Evolutionary conservation across 768 basidiomycete genomes (phyloP), one percentile per base, ranked within the genome.

Genomic region (Grammothele lineata): DNA sequence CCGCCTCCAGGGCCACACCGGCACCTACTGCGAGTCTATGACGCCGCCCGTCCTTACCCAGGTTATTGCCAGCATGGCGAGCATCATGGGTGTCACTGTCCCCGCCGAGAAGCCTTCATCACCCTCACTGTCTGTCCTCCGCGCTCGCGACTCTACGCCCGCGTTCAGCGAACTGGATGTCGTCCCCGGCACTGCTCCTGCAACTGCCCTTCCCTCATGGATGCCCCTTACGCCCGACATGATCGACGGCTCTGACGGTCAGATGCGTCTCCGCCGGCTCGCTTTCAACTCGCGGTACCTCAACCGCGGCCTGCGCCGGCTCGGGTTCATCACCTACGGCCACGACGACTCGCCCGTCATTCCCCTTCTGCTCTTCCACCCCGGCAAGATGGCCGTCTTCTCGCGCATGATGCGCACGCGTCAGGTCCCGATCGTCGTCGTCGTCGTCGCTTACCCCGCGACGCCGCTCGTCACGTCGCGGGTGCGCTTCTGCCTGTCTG

Each of bases 251-350:
- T 68, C 75, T 0, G 94, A 98, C 68, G 95, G 96, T 11, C 70
- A 74, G 26, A 77, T 80, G 54, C 84, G 96, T 22, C 74, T 98
- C 5, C 81, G 83, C 32, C 81, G 96, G 18, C 75, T 99, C 32
- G 92, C 94, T 0, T 99, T 99, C 77, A 98, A 98, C 72, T 77
- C 88, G 15, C 81, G 92, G 18, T 99, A 98, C 70, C 83, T 99
- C 40, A 85, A 87, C 53, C 77, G 77, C 5, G 95, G 83, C 1
- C 75, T 99, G 45, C 73, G 78, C 57, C 94, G 91, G 60, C 81
- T 99, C 26, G 96, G 96, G 0, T 99, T 99, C 75, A 95, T 99
- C 71, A 90, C 89, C 5, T 96, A 93, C 59, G 95, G 95, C 0
- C 83, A 90, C 66, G 78, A 83, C 27, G 83, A 91, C 56, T 92